These are phyloP conservation scores for Boletales sp. DNA, from an alignment of 768 basidiomycete species.

Conservation along the genomic window DNA sequence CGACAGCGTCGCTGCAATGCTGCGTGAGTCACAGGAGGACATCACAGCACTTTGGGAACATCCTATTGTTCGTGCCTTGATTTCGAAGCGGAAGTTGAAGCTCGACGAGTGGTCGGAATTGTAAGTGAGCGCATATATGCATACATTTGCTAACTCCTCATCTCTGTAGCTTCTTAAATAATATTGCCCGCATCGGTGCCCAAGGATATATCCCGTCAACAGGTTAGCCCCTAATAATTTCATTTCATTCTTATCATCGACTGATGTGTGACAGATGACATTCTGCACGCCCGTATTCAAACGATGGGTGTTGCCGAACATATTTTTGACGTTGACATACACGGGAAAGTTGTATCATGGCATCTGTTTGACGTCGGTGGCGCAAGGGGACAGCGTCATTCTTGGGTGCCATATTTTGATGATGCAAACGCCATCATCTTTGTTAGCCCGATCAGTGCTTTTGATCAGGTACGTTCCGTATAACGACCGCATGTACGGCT, in stretches of 20 bases:
- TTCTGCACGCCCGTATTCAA: slow-evolving; percentile 85
- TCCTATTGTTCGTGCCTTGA: slow-evolving; percentile 64
- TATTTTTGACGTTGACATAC: slow-evolving; percentile 75
- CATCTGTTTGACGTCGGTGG: slow-evolving; percentile 72
- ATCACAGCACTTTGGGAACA: slow-evolving; percentile 72
- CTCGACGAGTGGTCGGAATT: slow-evolving; percentile 89
- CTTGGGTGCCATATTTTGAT: slow-evolving; percentile 67
- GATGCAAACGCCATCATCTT: slow-evolving; percentile 80
- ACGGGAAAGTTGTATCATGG: slow-evolving; percentile 74
- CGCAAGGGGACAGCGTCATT: slow-evolving; percentile 66
- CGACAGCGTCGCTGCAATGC: slow-evolving; percentile 57
- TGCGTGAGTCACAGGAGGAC: slow-evolving; percentile 58
- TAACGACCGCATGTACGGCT: not conserved
- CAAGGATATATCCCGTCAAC: slow-evolving; percentile 71
- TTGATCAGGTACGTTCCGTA: slow-evolving; percentile 55
- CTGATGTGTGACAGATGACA: slow-evolving; percentile 56
- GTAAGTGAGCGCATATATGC: slow-evolving; percentile 45
- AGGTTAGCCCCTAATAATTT: slow-evolving; percentile 41
- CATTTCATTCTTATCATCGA: slow-evolving; percentile 22
- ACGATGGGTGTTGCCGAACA: slow-evolving; percentile 89
- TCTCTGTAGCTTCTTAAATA: slow-evolving; percentile 60
- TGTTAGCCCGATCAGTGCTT: slow-evolving; percentile 74
- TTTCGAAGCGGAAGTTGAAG: slow-evolving; percentile 64
- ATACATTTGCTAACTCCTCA: slow-evolving; percentile 1
- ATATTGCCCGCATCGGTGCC: slow-evolving; percentile 68